These are phyloP conservation scores for Monosporozyma servazzii DNA, from an alignment of 805 yeast species.

Conservation along the genomic window DNA sequence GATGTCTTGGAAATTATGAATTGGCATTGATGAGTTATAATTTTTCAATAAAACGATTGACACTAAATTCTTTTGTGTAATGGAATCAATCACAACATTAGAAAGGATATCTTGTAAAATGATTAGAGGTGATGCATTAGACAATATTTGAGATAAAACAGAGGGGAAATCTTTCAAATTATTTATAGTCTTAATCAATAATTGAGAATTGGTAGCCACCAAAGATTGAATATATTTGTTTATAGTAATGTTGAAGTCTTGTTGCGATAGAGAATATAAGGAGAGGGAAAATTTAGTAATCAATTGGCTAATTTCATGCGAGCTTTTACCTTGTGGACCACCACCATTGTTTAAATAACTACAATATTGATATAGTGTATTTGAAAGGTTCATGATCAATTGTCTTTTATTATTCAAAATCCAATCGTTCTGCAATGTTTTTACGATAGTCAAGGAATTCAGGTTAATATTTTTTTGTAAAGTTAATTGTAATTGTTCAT, in stretches of 20 bases:
- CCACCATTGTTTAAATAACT: background rate
- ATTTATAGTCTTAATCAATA: constrained; percentile 21
- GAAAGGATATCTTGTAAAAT: constrained; percentile 15
- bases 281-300: background rate
- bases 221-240: constrained; percentile 18
- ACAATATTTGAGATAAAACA: constrained; percentile 16
- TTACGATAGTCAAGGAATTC: constrained; percentile 20
- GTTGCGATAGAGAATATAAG: constrained; percentile 13
- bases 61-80: constrained; percentile 1
- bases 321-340: background rate
- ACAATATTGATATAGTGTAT: background rate
- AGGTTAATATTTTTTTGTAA: constrained; percentile 22
- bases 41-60: background rate
- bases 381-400: constrained; percentile 3
- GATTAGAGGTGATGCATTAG: constrained; percentile 10
- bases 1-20: constrained; percentile 7
- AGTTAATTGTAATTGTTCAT: constrained; percentile 20
- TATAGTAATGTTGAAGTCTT: constrained; percentile 16
- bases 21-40: background rate
- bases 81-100: constrained; percentile 9
- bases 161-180: constrained; percentile 21
- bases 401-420: constrained; percentile 16
- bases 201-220: constrained; percentile 14
- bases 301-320: background rate
- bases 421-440: constrained; percentile 15